Conservation (phyloP, 129 eudicot species). For the Escallonia herrerae region DNA sequence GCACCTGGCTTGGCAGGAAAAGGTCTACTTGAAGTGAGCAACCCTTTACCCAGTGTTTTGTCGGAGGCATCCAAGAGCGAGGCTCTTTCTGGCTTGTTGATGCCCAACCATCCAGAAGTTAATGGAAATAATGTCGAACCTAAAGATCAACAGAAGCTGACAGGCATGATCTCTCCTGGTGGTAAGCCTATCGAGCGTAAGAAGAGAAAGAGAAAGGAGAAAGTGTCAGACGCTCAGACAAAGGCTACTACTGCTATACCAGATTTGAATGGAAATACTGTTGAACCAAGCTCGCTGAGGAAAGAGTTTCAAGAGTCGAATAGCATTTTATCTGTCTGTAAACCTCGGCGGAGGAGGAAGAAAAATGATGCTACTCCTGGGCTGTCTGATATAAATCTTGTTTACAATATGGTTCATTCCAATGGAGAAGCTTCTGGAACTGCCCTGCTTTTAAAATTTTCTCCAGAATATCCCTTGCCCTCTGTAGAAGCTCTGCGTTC, state of each 20-base stretch:
- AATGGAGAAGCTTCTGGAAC: slow-evolving; percentile 34
- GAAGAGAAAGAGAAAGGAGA: slow-evolving; percentile 49
- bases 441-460: slow-evolving; percentile 41
- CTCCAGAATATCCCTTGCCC: slow-evolving; percentile 36
- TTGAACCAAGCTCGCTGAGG: slow-evolving; percentile 11
- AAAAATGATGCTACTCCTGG: slow-evolving; percentile 13
- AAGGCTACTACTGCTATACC: slow-evolving; percentile 32
- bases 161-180: slow-evolving; percentile 11
- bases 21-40: no score
- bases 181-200: slow-evolving; percentile 18
- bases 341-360: slow-evolving; percentile 25
- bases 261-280: slow-evolving; percentile 44
- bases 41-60: no score
- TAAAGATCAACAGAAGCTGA: no score
- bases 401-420: slow-evolving; percentile 19
- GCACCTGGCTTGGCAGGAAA: no score
- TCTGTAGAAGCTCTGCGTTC: slow-evolving; percentile 30
- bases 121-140: slow-evolving; percentile 23
- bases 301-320: slow-evolving; percentile 2
- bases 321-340: slow-evolving; percentile 3
- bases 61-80: not conserved
- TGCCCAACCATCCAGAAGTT: not conserved
- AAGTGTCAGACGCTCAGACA: slow-evolving; percentile 19
- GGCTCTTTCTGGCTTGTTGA: not conserved
- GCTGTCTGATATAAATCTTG: slow-evolving; percentile 5